phyloP scores from a whole-genome alignment of 148 eudicot species.

The Vaccinium vitisidaea region DNA sequence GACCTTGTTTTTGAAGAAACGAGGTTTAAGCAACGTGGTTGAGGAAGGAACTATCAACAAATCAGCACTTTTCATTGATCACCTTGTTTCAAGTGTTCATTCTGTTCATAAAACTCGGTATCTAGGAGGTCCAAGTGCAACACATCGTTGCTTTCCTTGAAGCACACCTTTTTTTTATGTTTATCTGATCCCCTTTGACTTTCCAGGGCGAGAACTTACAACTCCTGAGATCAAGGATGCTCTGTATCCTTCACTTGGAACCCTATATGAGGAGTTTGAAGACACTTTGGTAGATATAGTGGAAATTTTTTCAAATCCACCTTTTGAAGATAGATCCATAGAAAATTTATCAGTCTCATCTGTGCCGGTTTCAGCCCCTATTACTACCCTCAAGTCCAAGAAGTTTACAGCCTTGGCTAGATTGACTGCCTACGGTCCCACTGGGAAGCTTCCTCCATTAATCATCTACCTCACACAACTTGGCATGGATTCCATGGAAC shows the following conservation, averaged over 20 bases:
- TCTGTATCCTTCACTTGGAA: slow-evolving; percentile 64
- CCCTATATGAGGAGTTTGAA: slow-evolving; percentile 58
- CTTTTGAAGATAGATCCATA: slow-evolving; percentile 32
- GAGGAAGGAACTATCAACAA: slow-evolving; percentile 66
- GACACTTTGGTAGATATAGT: slow-evolving; percentile 49
- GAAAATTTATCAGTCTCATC: slow-evolving; percentile 42
- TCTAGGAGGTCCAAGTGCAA: slow-evolving; percentile 69
- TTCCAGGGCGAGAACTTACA: too few relatives aligned
- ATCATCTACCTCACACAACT: slow-evolving; percentile 64
- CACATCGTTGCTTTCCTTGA: neutral
- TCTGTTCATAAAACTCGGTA: slow-evolving; percentile 72
- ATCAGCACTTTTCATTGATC: slow-evolving; percentile 73
- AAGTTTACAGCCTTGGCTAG: slow-evolving; percentile 62
- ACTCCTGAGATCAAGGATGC: slow-evolving; percentile 14
- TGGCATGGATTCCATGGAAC: slow-evolving; percentile 80
- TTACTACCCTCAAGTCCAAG: slow-evolving; percentile 31
- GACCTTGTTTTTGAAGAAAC: slow-evolving; percentile 60
- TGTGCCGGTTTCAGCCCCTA: slow-evolving; percentile 33
- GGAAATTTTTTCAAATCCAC: slow-evolving; percentile 60
- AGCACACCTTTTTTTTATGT: too few relatives aligned
- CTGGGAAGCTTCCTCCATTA: slow-evolving; percentile 19
- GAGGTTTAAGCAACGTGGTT: slow-evolving; percentile 45
- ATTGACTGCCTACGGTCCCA: slow-evolving; percentile 23
- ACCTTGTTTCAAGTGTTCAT: slow-evolving; percentile 75
- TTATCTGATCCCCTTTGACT: too few relatives aligned